Evolutionary conservation across 2,329 filamentous ascomycete species (phyloP).

Genomic region (Dryadomyces quercus-mongolicae): DNA sequence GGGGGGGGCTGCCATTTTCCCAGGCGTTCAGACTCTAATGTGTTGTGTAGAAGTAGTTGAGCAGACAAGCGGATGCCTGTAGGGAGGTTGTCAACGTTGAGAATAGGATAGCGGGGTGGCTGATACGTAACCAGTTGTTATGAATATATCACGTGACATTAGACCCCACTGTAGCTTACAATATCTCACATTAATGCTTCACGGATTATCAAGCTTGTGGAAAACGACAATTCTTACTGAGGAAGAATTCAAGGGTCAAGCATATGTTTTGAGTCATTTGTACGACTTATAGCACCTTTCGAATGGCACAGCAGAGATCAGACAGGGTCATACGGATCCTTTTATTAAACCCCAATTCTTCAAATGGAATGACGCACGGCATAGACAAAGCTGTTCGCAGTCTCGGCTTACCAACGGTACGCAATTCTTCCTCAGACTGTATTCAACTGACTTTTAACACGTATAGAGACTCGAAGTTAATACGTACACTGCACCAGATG

Average conservation of each 20-base stretch:
- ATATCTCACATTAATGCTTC: no score
- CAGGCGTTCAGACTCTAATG: not conserved
- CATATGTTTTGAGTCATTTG: not conserved
- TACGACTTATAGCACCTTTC: not conserved
- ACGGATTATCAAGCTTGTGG: no score
- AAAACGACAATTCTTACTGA: no score
- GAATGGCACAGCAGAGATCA: not conserved
- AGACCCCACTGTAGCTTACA: not conserved
- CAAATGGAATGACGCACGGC: conserved; percentile 55
- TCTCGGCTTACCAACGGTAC: conserved; percentile 26
- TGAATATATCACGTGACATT: not conserved
- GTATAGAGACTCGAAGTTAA: conserved; percentile 36
- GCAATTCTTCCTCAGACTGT: not conserved
- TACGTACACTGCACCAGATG: conserved; percentile 53
- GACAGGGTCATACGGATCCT: conserved; percentile 38
- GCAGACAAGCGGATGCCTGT: conserved; percentile 12
- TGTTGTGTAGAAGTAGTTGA: not conserved
- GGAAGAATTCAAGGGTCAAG: not conserved
- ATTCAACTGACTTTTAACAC: no score
- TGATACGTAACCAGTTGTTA: not conserved
- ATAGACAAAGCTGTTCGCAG: conserved; percentile 38
- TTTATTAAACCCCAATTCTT: conserved; percentile 72
- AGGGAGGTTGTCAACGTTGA: not conserved
- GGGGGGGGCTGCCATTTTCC: conserved; percentile 34
- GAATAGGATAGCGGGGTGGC: not conserved